Conservation (phyloP, 1,139 yeast species). For the Kazachstania sp. region DNA sequence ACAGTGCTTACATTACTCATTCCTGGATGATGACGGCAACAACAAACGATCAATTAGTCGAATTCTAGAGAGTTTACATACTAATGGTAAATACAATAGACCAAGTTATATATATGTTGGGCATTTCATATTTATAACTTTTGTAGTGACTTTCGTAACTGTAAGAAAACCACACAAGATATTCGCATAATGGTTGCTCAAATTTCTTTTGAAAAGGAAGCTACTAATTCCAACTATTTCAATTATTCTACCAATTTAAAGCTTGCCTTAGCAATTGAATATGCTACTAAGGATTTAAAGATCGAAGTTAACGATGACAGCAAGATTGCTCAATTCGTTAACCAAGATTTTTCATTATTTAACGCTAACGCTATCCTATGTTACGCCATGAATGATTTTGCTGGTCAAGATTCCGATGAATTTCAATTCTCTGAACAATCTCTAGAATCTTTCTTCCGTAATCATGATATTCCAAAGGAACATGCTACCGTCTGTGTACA, state of each 20-base stretch:
- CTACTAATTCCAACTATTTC: neutral
- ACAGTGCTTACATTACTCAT: no score
- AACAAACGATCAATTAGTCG: no score
- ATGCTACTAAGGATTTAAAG: slow-evolving; percentile 15
- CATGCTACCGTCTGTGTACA: slow-evolving; percentile 27
- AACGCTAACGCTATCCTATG: slow-evolving; percentile 81
- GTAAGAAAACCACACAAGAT: no score
- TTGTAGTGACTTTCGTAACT: no score
- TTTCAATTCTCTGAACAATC: slow-evolving; percentile 32
- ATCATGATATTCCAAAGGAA: slow-evolving; percentile 14
- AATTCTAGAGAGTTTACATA: no score
- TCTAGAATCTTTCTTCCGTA: slow-evolving; percentile 24
- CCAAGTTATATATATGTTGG: no score
- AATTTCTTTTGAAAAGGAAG: slow-evolving; percentile 3
- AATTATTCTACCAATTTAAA: slow-evolving; percentile 46
- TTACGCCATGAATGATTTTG: slow-evolving; percentile 47
- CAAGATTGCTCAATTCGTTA: slow-evolving; percentile 11
- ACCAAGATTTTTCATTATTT: slow-evolving; percentile 36
- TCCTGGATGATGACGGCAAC: no score
- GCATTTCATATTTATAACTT: no score
- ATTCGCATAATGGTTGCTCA: neutral
- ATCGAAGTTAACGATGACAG: neutral
- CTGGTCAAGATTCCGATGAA: slow-evolving; percentile 32
- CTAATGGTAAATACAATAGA: no score
- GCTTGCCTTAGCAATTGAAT: slow-evolving; percentile 42